A percentile compares a stretch with the other conserved stretches of the same genome.
phyloP scores from a whole-genome alignment of 164 flowering plant genomes.

The Magnolia changhungtana region DNA sequence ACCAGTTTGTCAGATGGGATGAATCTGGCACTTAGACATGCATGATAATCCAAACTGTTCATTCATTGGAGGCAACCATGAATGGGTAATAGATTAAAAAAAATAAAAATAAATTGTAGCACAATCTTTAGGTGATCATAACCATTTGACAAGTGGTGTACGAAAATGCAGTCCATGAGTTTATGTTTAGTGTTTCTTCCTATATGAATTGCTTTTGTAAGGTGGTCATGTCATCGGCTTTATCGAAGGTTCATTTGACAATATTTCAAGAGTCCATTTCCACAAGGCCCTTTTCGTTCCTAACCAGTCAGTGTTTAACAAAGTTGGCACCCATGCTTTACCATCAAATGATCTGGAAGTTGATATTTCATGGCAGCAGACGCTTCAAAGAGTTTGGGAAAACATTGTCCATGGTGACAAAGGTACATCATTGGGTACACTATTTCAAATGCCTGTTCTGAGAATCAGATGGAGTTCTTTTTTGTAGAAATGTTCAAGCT shows the following conservation, averaged over 20 bases:
- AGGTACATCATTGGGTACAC: not conserved
- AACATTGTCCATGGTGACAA: conserved; percentile 38
- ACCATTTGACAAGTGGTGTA: not conserved
- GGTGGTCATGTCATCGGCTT: not conserved
- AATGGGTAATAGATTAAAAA: too few relatives aligned
- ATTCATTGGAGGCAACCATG: too few relatives aligned
- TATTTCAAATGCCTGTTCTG: not conserved
- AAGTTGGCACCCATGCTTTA: conserved; percentile 51
- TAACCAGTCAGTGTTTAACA: conserved; percentile 66
- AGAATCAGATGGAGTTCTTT: not conserved
- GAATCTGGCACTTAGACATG: too few relatives aligned
- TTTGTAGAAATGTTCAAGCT: too few relatives aligned
- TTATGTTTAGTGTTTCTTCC: not conserved
- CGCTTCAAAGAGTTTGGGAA: conserved; percentile 80
- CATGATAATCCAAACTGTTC: too few relatives aligned
- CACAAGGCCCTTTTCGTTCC: conserved; percentile 91
- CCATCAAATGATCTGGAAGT: conserved; percentile 49
- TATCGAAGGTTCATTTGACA: not conserved
- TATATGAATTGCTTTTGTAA: not conserved
- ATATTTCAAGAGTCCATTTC: conserved; percentile 72
- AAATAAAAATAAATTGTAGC: too few relatives aligned
- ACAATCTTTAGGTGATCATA: not conserved
- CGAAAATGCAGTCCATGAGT: not conserved
- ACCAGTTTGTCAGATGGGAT: not conserved
- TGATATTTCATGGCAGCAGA: conserved; percentile 84